A percentile compares a stretch with the other conserved stretches of the same genome.
Evolutionary conservation across 208 protist species (phyloP).

Genomic region (Leishmania gerbilli): DNA sequence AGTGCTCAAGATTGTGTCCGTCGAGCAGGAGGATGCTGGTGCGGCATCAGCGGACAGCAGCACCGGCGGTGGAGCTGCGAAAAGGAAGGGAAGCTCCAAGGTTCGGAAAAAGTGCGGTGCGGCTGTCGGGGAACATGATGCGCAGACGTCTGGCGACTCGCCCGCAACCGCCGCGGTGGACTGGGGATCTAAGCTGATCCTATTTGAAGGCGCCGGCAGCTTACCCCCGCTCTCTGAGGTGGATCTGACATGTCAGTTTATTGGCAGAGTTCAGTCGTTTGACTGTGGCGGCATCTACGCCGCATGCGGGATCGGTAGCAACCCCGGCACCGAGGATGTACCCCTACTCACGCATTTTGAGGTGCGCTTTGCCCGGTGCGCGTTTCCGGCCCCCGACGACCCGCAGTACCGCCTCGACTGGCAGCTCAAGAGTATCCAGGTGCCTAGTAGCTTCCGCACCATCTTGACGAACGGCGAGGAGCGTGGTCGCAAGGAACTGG

Average conservation of each 20-base stretch:
- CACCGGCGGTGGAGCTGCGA: neutral
- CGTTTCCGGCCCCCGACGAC: constrained; percentile 85
- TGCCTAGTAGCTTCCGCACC: constrained; percentile 40
- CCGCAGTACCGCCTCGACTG: constrained; percentile 68
- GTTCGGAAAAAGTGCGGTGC: neutral
- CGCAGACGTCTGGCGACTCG: neutral
- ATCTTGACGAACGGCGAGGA: constrained; percentile 48
- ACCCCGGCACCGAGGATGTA: neutral
- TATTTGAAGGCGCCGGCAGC: constrained; percentile 41
- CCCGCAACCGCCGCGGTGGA: neutral
- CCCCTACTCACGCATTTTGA: constrained; percentile 84
- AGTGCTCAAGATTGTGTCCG: constrained; percentile 43
- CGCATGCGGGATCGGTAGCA: constrained; percentile 7
- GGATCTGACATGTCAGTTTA: constrained; percentile 52
- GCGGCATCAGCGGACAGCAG: neutral
- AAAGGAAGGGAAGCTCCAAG: constrained; percentile 1
- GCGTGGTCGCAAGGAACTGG: constrained; percentile 24
- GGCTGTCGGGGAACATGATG: neutral
- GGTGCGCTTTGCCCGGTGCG: constrained; percentile 71
- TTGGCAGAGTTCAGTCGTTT: constrained; percentile 46
- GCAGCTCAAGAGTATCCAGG: constrained; percentile 53
- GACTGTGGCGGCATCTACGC: constrained; percentile 68
- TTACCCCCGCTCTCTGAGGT: constrained; percentile 48
- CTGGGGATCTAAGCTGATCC: constrained; percentile 57
- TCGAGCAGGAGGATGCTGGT: constrained; percentile 38